A percentile compares a stretch with the other conserved stretches of the same genome.
These are phyloP conservation scores for Handroanthus guayacan DNA, from an alignment of 257 asterid species.

Conservation along the genomic window DNA sequence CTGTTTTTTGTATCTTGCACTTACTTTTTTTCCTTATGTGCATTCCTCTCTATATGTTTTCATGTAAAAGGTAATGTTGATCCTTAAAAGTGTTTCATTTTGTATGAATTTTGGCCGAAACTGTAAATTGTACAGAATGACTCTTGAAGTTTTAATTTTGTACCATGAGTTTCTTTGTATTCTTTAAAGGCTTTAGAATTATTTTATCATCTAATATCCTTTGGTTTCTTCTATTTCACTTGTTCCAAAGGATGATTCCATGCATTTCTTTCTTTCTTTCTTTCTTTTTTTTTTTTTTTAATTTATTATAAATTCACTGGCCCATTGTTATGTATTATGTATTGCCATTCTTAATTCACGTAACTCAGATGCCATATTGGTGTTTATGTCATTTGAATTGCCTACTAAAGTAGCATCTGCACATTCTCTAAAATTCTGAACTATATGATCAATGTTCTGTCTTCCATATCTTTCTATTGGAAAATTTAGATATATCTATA, in stretches of 20 bases:
- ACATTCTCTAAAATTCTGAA: not conserved
- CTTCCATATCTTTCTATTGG: not conserved
- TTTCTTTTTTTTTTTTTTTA: too few species aligned
- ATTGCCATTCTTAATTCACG: not conserved
- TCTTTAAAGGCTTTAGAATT: not conserved
- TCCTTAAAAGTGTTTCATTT: not conserved
- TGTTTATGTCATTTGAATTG: conserved; percentile 1
- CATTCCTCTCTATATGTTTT: conserved; percentile 4
- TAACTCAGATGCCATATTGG: not conserved
- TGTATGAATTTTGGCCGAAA: not conserved
- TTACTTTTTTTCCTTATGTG: not conserved
- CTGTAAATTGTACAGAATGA: too few species aligned
- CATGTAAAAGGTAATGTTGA: not conserved
- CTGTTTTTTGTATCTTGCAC: not conserved
- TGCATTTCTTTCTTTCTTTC: not conserved
- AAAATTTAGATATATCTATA: too few species aligned
- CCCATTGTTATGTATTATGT: not conserved
- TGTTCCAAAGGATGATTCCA: not conserved
- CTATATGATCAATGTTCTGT: not conserved
- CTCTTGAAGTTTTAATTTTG: not conserved
- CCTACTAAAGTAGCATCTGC: not conserved
- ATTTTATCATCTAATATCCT: not conserved
- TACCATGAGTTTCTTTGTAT: not conserved
- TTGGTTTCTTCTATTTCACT: not conserved
- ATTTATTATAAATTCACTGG: not conserved